These are phyloP conservation scores for Trichoderma brevicompactum DNA, from an alignment of 2,329 filamentous ascomycete genomes.

Conservation along the genomic window DNA sequence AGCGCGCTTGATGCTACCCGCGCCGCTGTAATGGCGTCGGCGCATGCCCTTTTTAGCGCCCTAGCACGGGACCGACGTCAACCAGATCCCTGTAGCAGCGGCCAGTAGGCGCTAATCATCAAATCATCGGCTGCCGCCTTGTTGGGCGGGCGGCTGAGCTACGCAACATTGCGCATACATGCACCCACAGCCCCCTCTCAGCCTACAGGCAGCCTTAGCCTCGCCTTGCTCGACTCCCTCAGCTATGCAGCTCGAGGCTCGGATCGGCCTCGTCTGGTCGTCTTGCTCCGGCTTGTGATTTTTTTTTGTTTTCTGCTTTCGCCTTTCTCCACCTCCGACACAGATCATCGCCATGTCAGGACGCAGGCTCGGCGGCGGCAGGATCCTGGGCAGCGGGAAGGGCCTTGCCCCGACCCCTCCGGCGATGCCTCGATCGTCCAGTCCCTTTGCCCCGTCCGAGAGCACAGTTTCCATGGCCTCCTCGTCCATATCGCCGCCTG, in stretches of 20 bases:
- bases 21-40: constrained; percentile 15
- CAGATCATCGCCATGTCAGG: constrained; percentile 66
- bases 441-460: constrained; percentile 60
- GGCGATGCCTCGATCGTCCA: constrained; percentile 51
- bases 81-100: constrained; percentile 16
- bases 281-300: constrained; percentile 35
- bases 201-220: background rate
- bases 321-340: background rate
- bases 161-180: constrained; percentile 18
- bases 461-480: constrained; percentile 82
- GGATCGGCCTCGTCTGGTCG: constrained; percentile 43
- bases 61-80: background rate
- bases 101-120: constrained; percentile 1
- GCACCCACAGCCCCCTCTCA: constrained; percentile 12
- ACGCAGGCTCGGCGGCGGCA: constrained; percentile 88
- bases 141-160: constrained; percentile 5
- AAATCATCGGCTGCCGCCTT: constrained; percentile 5
- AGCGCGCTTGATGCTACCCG: constrained; percentile 21
- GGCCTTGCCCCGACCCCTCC: constrained; percentile 70
- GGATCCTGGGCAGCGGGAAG: constrained; percentile 86
- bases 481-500: constrained; percentile 65
- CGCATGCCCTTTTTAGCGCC: constrained; percentile 11
- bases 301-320: background rate
- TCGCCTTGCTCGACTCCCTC: constrained; percentile 14
- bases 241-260: constrained; percentile 40